Base-by-base conservation (phyloP, 345 rosid genomes). In the Sisymbrium altissimum region DNA sequence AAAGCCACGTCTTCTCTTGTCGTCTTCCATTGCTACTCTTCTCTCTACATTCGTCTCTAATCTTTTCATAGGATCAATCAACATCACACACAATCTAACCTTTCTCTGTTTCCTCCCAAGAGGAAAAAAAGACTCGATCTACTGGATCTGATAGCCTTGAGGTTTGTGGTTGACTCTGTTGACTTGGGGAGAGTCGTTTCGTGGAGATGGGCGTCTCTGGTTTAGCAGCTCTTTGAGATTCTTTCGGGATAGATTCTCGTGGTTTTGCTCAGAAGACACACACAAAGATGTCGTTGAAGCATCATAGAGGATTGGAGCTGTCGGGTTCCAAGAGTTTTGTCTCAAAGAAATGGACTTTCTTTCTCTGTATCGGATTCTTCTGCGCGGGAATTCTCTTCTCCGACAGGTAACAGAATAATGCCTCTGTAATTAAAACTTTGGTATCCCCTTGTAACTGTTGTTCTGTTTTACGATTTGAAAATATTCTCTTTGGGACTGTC, bases 321-420 rank as follows among this genome's bases (percentile, higher is more conserved):
- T 72, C 77, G 4, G 75, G 64, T 71, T 75, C 83, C 0, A 80
- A 75, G 74, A 76, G 80, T 80, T 57, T 76, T 53, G 87, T 88
- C 55, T 85, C 99, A 1, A 88, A 72, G 86, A 95, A 87, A 86
- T 89, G 95, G 99, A 72, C 91, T 63, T 68, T 89, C 38, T 71
- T 92, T 73, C 83, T 95, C 78, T 95, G 97, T 73, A 79, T 91
- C 71, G 96, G 96, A 25, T 91, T 96, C 84, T 89, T 94, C 82
- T 91, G 95, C 76, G 89, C 88, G 4, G 98, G 98, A 68, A 82
- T 88, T 88, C 86, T 94, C 62, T 91, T 94, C 83, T 89, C 97
- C 50, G 88, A 85, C 73, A 88, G 99, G 99, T 94, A 84, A 66
- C 41, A 21, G 18, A 64, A 30, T 13, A 39, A 4, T 57, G 61